Evolutionary conservation across 805 yeast genomes (phyloP).

Genomic region (Spathaspora hagerdaliae): DNA sequence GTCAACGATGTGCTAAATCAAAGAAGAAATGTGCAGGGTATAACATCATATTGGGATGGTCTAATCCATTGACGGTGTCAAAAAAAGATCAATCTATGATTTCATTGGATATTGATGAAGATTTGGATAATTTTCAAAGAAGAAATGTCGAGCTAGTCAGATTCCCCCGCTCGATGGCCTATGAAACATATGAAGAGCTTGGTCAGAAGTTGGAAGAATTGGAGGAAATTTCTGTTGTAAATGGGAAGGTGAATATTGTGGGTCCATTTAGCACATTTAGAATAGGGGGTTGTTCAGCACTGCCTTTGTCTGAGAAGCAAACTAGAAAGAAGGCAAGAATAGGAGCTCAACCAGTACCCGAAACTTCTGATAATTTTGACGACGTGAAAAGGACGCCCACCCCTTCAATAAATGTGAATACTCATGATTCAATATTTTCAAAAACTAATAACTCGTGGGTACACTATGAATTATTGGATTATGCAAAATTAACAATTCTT

Average conservation of each 20-base stretch:
- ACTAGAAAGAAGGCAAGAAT: background rate
- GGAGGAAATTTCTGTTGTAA: slow-evolving; percentile 14
- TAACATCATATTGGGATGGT: slow-evolving; percentile 45
- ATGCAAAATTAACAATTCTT: slow-evolving; percentile 35
- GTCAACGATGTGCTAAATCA: slow-evolving; percentile 45
- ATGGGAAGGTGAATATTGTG: slow-evolving; percentile 7
- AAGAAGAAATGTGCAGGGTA: slow-evolving; percentile 47
- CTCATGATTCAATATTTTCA: slow-evolving; percentile 16
- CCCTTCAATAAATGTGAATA: background rate
- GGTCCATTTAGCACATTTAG: slow-evolving; percentile 25
- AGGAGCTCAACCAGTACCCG: background rate
- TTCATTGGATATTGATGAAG: slow-evolving; percentile 10
- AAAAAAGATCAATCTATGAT: slow-evolving; percentile 13
- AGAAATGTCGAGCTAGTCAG: slow-evolving; percentile 42
- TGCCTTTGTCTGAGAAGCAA: background rate
- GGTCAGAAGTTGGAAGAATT: slow-evolving; percentile 32
- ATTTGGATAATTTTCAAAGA: slow-evolving; percentile 36
- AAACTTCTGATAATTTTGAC: background rate
- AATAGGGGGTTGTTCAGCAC: background rate
- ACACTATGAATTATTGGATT: slow-evolving; percentile 29
- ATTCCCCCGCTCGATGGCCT: slow-evolving; percentile 32
- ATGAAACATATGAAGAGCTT: slow-evolving; percentile 36
- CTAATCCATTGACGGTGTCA: slow-evolving; percentile 34
- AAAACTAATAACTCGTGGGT: slow-evolving; percentile 28
- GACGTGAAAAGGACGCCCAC: background rate